A percentile compares a stretch with the other conserved stretches of the same genome.
phyloP scores from a whole-genome alignment of 73 alveolate species.

The Stentor coeruleus region DNA sequence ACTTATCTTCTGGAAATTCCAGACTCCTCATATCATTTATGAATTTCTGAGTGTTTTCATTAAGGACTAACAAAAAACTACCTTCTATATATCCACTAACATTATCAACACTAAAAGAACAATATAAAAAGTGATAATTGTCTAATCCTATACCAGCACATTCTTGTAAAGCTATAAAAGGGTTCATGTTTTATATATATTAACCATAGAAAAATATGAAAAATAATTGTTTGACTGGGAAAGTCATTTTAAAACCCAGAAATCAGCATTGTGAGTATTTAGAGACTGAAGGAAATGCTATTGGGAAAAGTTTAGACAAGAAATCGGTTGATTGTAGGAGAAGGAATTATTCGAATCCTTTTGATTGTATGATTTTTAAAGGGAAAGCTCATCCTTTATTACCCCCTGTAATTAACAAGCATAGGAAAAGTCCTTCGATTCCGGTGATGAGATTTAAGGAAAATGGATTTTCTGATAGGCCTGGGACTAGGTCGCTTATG shows the following conservation, averaged over 20 bases:
- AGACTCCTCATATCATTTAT: no score
- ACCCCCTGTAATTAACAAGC: not conserved
- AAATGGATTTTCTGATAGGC: not conserved
- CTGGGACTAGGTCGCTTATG: not conserved
- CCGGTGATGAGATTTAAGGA: not conserved
- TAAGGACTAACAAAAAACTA: no score
- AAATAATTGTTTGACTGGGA: not conserved
- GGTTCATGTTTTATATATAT: no score
- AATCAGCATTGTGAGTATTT: no score
- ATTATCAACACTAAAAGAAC: no score
- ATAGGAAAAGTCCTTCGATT: not conserved
- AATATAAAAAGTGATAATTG: no score
- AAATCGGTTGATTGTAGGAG: not conserved
- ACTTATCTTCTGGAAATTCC: no score
- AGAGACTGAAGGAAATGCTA: not conserved
- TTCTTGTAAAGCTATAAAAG: no score
- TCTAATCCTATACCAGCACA: no score
- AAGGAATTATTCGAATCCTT: not conserved
- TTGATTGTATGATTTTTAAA: not conserved
- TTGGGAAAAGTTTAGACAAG: no score
- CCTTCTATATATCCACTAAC: no score
- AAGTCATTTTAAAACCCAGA: not conserved
- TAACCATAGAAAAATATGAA: not conserved
- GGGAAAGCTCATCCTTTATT: not conserved
- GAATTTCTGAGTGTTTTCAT: no score